Evolutionary conservation across 306 rosid species (phyloP), one percentile per base, ranked within the genome.

Genomic region (Quercus berberidifolia): DNA sequence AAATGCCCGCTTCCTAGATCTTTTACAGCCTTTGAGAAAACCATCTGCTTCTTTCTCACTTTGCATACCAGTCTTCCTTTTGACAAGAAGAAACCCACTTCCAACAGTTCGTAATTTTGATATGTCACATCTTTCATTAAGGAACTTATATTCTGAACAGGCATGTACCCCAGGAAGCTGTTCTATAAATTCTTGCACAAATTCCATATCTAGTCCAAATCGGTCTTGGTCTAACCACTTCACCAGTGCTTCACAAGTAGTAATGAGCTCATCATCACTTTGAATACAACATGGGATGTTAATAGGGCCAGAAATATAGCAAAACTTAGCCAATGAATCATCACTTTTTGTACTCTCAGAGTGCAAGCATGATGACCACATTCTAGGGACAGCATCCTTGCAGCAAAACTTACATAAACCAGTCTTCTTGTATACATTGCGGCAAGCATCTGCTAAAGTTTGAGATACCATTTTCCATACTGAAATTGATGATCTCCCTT

Each of bases 211-310:
- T 77, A 94, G 76, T 76, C 99, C 99, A 86, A 94, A 91, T 83
- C 99, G 91, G 78, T 94, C 99, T 81, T 88, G 95, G 73, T 86
- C 95, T 82, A 94, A 82, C 99, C 99, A 94, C 82, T 85, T 92
- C 58, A 70, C 85, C 67, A 92, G 80, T 49, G 67, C 56, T 80
- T 87, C 90, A 54, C 71, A 67, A 6, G 82, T 55, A 78, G 70
- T 69, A 55, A 84, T 77, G 25, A 68, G 78, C 69, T 91, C 95
- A 77, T 83, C 78, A 49, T 87, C 81, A 5, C 79, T 82, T 68
- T 83, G 81, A 75, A 88, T 74, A 81, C 69, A 72, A 89, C 17
- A 85, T 51, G 91, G 91, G 52, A 91, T 80, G 64, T 85, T 69
- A 51, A 74, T 75, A 58, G 86, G 84, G 79, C 80, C 81, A 55